Base-by-base conservation (phyloP, 371 early-diverging fungal genomes). In the Modicella reniformis region DNA sequence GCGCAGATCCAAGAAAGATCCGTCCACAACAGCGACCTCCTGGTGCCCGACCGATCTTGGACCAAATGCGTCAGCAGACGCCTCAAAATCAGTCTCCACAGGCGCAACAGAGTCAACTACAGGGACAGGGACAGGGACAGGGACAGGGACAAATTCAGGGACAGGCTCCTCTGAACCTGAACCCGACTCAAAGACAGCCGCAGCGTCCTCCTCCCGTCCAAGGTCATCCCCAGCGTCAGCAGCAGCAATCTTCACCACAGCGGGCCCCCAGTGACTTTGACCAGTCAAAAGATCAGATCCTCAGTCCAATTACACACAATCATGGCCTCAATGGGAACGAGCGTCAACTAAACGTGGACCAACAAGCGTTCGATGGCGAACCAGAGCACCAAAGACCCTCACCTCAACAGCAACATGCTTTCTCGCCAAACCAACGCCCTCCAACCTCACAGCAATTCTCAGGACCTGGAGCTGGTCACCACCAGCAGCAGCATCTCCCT, bases 31-130 rank as follows among this genome's bases (percentile, higher is more conserved):
- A 60, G 29, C 61, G 67, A 26, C 65, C 79, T 25, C 65, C 72
- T 23, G 77, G 68, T 3, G 70, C 67, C 8, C 62, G 79, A 56
- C 73, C 79, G 25, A 72, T 65, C 28, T 52, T 72, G 26, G 79
- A 72, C 50, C 73, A 68, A 29, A 69, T 70, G 70, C 66, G 70
- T 21, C 70, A 70, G 28, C 73, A 71, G n/a, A 30, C 51, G 8
- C 29, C 74, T 4, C 64, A 56, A 25, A 58, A 40, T n/a, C 63
- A 55, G 32, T 49, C 30, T 3, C 37, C n/a, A 0, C 70, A 63
- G 13, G 19, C 50, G 32, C 37, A 37, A 13, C 65, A 60, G 5
- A 50, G 33, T 9, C 53, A 60, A n/a, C 32, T 17, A 26, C 59
- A 49, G 0, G 57, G 49, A 6, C 69, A 57, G 25, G 17, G 10